A percentile compares a stretch with the other conserved stretches of the same genome.
phyloP scores from a whole-genome alignment of 2,329 filamentous ascomycete species.

The Colletotrichum theobromicola region DNA sequence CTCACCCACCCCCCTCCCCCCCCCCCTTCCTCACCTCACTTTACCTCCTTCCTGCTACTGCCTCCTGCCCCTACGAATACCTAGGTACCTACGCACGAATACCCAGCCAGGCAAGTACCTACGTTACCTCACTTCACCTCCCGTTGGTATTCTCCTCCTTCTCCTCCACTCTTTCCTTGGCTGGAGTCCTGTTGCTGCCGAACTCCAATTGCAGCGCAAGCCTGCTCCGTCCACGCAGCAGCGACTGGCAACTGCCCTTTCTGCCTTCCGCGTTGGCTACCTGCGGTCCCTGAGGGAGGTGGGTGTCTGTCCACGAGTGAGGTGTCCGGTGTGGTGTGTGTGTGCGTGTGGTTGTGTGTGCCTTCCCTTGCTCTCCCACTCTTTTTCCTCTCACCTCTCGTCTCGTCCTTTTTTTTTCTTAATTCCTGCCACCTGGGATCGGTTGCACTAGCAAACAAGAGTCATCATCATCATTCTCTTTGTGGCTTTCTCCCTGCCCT shows the following conservation, averaged over 20 bases:
- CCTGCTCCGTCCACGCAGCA: background rate
- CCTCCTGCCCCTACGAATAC: background rate
- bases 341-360: background rate
- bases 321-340: background rate
- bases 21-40: background rate
- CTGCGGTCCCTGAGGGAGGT: background rate
- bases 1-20: background rate
- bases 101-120: background rate
- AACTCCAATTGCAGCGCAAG: slow-evolving; percentile 4
- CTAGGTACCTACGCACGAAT: background rate
- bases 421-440: slow-evolving; percentile 1
- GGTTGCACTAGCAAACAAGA: slow-evolving; percentile 9
- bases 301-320: background rate
- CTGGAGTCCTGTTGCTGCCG: slow-evolving; percentile 8
- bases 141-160: background rate
- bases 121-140: background rate
- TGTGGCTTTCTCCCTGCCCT: slow-evolving; percentile 9
- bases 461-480: slow-evolving; percentile 19
- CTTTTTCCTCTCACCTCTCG: background rate
- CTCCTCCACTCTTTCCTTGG: slow-evolving; percentile 15
- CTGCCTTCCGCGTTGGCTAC: background rate
- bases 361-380: background rate
- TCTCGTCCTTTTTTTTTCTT: background rate
- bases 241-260: background rate
- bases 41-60: background rate